These are phyloP conservation scores for Zangia roseola DNA, from an alignment of 768 basidiomycete genomes.

Conservation along the genomic window DNA sequence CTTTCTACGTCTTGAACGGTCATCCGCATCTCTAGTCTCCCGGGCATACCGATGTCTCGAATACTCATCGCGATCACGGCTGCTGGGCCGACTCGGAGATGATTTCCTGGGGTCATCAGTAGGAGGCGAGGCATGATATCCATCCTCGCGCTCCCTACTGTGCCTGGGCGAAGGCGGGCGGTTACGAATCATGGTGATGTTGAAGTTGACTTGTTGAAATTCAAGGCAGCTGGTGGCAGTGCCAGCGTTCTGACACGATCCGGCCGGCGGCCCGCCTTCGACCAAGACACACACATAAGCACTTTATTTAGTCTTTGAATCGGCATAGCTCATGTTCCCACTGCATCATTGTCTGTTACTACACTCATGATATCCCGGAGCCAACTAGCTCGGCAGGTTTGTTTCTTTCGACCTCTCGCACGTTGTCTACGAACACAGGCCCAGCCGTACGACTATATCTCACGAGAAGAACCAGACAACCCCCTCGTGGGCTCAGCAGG, in stretches of 20 bases:
- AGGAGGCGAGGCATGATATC: slow-evolving; percentile 35
- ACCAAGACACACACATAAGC: no score
- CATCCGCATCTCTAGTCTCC: slow-evolving; percentile 32
- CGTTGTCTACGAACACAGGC: slow-evolving; percentile 58
- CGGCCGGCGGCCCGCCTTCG: no score
- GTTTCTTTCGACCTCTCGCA: slow-evolving; percentile 27
- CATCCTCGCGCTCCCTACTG: slow-evolving; percentile 26
- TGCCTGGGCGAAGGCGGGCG: slow-evolving; percentile 46
- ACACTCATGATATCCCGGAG: slow-evolving; percentile 22
- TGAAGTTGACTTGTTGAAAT: not conserved
- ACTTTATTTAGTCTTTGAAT: no score
- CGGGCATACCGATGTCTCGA: slow-evolving; percentile 32
- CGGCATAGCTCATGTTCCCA: slow-evolving; percentile 3
- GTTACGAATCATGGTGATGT: slow-evolving; percentile 42
- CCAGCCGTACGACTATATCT: slow-evolving; percentile 41
- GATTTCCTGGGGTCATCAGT: slow-evolving; percentile 31
- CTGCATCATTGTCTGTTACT: not conserved
- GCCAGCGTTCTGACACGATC: no score
- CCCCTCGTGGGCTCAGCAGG: slow-evolving; percentile 42
- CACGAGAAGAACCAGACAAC: slow-evolving; percentile 33
- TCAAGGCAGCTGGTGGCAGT: not conserved
- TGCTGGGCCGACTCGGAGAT: slow-evolving; percentile 32
- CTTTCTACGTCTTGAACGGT: slow-evolving; percentile 28
- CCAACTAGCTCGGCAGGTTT: slow-evolving; percentile 24
- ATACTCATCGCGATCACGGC: slow-evolving; percentile 24